phyloP scores from a whole-genome alignment of 257 asterid species.

The Orobanche coerulescens region DNA sequence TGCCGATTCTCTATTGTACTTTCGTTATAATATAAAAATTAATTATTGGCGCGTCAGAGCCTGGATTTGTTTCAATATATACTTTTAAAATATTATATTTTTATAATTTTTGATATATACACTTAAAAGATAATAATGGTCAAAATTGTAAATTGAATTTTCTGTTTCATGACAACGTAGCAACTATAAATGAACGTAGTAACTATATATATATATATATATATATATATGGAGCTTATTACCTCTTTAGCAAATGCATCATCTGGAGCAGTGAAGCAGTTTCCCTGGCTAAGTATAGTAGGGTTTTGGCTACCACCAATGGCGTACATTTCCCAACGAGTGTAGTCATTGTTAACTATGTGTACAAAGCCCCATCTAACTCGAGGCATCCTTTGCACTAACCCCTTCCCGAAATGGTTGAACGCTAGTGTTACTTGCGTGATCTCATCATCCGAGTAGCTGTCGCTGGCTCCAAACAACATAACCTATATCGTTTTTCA shows the following conservation, averaged over 20 bases:
- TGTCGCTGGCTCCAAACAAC: slow-evolving; percentile 53
- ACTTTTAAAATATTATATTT: too few species aligned
- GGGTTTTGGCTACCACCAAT: slow-evolving; percentile 61
- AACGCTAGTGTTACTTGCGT: slow-evolving; percentile 63
- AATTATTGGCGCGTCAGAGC: too few species aligned
- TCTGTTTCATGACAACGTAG: too few species aligned
- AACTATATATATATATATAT: too few species aligned
- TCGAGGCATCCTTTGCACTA: slow-evolving; percentile 58
- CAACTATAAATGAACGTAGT: too few species aligned
- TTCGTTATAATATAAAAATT: too few species aligned
- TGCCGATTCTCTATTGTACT: too few species aligned
- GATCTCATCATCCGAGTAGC: slow-evolving; percentile 27
- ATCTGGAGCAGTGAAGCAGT: slow-evolving; percentile 44
- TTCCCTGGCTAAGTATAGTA: slow-evolving; percentile 59
- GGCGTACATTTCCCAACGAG: slow-evolving; percentile 63
- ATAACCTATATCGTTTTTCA: slow-evolving; percentile 38
- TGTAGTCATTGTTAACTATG: slow-evolving; percentile 49
- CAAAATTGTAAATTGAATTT: too few species aligned
- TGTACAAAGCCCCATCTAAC: slow-evolving; percentile 48
- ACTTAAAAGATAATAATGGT: too few species aligned
- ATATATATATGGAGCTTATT: too few species aligned
- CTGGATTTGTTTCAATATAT: too few species aligned
- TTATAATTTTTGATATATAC: too few species aligned
- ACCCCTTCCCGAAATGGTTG: slow-evolving; percentile 56
- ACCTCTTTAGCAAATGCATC: slow-evolving; percentile 54